Conservation (phyloP, 352 stramenopile genomes). For the Globisporangium solare region DNA sequence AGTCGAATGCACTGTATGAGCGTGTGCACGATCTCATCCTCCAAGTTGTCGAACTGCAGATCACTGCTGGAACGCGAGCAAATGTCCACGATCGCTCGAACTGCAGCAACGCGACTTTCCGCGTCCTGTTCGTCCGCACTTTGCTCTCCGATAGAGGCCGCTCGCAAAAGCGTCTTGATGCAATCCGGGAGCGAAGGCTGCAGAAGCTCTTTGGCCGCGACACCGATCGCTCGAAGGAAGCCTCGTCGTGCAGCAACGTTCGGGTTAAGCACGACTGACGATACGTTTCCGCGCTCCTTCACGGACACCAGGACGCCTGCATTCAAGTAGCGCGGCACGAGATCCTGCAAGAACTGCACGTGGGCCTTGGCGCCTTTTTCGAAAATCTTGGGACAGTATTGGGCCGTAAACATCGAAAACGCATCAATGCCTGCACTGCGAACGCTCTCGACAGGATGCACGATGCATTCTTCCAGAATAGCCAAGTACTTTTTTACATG, state of each 20-base stretch:
- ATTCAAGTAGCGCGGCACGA: conserved; percentile 61
- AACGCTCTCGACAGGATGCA: conserved; percentile 93
- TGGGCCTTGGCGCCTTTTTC: conserved; percentile 37
- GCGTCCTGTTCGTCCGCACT: conserved; percentile 85
- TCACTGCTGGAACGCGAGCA: conserved; percentile 45
- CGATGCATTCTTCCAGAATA: conserved; percentile 89
- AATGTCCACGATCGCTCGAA: conserved; percentile 89
- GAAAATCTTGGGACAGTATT: conserved; percentile 85
- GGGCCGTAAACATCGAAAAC: conserved; percentile 75
- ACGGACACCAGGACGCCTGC: conserved; percentile 34
- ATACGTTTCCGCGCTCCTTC: conserved; percentile 18
- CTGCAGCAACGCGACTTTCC: conserved; percentile 93
- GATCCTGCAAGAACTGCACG: conserved; percentile 36
- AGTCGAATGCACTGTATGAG: conserved; percentile 84
- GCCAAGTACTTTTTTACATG: conserved; percentile 76
- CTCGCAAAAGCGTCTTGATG: conserved; percentile 36
- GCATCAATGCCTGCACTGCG: conserved; percentile 86
- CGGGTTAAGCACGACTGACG: conserved; percentile 36
- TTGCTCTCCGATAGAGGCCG: conserved; percentile 39
- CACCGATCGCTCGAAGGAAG: conserved; percentile 50
- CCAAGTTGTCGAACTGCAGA: conserved; percentile 34
- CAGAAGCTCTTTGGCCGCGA: conserved; percentile 33
- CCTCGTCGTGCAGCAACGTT: conserved; percentile 91
- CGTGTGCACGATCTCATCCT: conserved; percentile 69
- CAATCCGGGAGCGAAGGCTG: conserved; percentile 22